Evolutionary conservation across 306 rosid species (phyloP).

Genomic region (Ochetophila trinervis): DNA sequence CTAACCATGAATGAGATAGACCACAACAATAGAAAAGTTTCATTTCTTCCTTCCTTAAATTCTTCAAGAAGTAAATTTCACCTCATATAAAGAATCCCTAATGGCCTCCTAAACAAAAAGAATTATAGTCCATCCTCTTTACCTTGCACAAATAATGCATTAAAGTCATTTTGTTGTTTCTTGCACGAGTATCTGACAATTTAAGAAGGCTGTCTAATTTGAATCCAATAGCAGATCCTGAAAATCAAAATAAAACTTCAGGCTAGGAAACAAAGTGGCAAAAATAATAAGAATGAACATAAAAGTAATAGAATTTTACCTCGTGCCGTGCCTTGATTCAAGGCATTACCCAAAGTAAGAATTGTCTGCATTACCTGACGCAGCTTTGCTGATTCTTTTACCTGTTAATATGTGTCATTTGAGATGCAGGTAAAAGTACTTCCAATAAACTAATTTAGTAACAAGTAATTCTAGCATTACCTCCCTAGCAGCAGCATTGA

Average conservation of each 20-base stretch:
- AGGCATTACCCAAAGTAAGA: conserved; percentile 93
- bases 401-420: conserved; percentile 49
- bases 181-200: conserved; percentile 96
- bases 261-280: conserved; percentile 15
- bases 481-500: conserved; percentile 85
- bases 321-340: conserved; percentile 96
- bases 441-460: conserved; percentile 20
- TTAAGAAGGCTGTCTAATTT: conserved; percentile 98
- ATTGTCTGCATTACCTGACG: conserved; percentile 99
- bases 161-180: conserved; percentile 96
- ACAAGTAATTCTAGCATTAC: conserved; percentile 38
- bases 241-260: conserved; percentile 24
- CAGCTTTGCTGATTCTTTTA: conserved; percentile 83
- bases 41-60: background rate
- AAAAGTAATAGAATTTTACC: conserved; percentile 44
- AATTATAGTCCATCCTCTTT: conserved; percentile 14
- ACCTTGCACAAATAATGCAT: conserved; percentile 99
- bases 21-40: background rate
- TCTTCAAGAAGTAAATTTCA: too few species aligned
- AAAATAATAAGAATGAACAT: conserved; percentile 5
- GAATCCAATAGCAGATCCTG: conserved; percentile 98
- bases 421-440: conserved; percentile 14
- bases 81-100: background rate
- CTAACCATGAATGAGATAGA: background rate
- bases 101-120: background rate